Evolutionary conservation across 1,139 yeast genomes (phyloP), one percentile per base, ranked within the genome.

Genomic region (Yamadazyma membranifaciens): DNA sequence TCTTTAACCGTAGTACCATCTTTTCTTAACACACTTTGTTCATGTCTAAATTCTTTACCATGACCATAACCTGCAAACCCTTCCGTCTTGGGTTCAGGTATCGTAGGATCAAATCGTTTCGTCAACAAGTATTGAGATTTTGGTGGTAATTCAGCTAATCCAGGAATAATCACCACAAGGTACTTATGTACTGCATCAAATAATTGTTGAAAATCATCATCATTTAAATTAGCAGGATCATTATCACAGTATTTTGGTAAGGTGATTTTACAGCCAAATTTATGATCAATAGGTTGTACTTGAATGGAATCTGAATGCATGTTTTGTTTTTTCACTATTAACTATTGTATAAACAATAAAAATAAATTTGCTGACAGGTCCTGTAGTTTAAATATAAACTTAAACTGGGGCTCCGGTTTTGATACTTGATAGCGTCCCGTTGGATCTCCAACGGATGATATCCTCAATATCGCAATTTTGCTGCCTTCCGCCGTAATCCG

Each of bases 21-120:
- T 56, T 83, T 85, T 48, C 80, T 80, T 47, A 87, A 74, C 25
- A 87, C 87, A 2, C 91, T 82, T 52, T 83, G 79, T 41, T 77
- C 75, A 55, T 87, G 91, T 56, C 92, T 81, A 63, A 87, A 86
- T 47, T 85, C 86, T 58, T 85, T 84, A 41, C 92, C 88, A 54
- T 87, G 96, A 31, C 96, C 96, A 52, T 87, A 87, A 15, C 77
- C 77, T 32, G 83, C 82, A 17, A 56, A 57, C 2, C 73, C 73
- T 17, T 57, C 57, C 26, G 58, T 60, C 44, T 66, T 69, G 17
- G 74, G 70, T 42, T 65, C 71, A 3, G 75, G 75, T 45, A 87
- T 79, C 6, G 87, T 66, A 28, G 92, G 88, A 56, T 87, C 95
- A 56, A 87, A 83, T 51, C 86, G 73, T 49, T 81, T 77, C 28